These are phyloP conservation scores for Flaveria bidentis DNA, from an alignment of 129 eudicot genomes.

Conservation along the genomic window DNA sequence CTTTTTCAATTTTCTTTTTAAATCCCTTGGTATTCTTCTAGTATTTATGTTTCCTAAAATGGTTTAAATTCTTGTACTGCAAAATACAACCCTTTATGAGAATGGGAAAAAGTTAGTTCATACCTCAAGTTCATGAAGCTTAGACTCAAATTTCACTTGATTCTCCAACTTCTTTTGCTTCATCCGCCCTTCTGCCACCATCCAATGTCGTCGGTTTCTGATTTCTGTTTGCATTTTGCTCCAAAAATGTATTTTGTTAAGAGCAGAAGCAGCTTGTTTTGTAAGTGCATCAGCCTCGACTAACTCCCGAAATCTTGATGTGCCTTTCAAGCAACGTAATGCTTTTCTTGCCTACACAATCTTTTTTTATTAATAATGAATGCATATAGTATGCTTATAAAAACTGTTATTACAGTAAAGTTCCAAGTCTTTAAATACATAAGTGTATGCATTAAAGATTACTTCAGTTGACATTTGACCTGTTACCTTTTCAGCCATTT, in stretches of 20 bases:
- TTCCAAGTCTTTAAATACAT: background rate
- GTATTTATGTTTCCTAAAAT: background rate
- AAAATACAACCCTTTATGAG: constrained; percentile 1
- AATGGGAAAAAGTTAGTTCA: background rate
- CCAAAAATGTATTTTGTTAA: constrained; percentile 55
- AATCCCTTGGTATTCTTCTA: too few species aligned
- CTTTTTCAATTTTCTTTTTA: too few species aligned
- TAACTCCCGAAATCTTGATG: constrained; percentile 48
- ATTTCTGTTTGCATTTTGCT: constrained; percentile 58
- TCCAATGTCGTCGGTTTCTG: constrained; percentile 50
- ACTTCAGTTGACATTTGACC: background rate
- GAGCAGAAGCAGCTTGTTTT: constrained; percentile 52
- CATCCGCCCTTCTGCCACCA: constrained; percentile 48
- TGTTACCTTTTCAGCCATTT: background rate
- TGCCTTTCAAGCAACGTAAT: constrained; percentile 49
- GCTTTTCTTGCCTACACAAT: constrained; percentile 57
- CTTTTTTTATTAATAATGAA: background rate
- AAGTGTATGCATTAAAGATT: background rate
- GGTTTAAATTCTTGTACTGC: background rate
- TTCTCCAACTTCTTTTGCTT: constrained; percentile 58
- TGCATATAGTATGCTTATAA: background rate
- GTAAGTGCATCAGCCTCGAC: constrained; percentile 39
- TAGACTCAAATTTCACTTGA: constrained; percentile 56
- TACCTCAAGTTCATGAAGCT: constrained; percentile 71
- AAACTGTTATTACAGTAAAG: background rate